phyloP scores from a whole-genome alignment of 2,329 filamentous ascomycete genomes.

The Talaromyces sp. region DNA sequence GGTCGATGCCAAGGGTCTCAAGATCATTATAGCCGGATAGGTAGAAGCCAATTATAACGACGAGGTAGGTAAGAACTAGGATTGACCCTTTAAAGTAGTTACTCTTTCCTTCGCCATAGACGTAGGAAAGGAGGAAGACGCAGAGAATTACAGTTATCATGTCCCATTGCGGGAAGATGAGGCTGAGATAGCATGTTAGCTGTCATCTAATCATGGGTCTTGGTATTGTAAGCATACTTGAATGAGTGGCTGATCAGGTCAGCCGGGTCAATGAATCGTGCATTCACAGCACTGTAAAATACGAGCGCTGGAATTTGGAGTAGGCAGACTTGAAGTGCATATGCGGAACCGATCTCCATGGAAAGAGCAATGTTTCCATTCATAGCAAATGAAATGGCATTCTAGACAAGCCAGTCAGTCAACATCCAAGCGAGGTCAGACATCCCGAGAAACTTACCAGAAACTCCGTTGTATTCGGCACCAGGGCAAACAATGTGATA shows the following conservation, averaged over 20 bases:
- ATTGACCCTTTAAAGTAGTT: constrained; percentile 99
- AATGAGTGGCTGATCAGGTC: constrained; percentile 54
- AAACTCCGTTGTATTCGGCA: constrained; percentile 98
- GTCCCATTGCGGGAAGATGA: constrained; percentile 98
- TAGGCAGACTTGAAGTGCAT: constrained; percentile 92
- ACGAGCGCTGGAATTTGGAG: constrained; percentile 92
- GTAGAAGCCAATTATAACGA: constrained; percentile 89
- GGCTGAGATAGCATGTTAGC: constrained; percentile 41
- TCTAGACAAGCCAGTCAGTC: constrained; percentile 50
- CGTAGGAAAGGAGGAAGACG: constrained; percentile 93
- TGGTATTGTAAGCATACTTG: constrained; percentile 42
- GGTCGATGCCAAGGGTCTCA: constrained; percentile 47
- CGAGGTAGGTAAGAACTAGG: constrained; percentile 84
- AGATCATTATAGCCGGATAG: constrained; percentile 66
- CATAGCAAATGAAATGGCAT: constrained; percentile 99
- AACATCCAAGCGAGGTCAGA: not conserved
- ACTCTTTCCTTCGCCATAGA: constrained; percentile 98
- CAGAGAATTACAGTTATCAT: constrained; percentile 96
- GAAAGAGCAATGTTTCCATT: constrained; percentile 98
- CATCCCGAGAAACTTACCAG: constrained; percentile 57
- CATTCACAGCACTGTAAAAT: constrained; percentile 78
- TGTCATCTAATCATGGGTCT: constrained; percentile 9
- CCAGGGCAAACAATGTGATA: constrained; percentile 92
- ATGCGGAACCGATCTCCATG: constrained; percentile 98
- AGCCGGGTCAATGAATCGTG: constrained; percentile 52